These are phyloP conservation scores for Cystobasidium pallidum DNA, from an alignment of 1,284 basidiomycete species.

Conservation along the genomic window DNA sequence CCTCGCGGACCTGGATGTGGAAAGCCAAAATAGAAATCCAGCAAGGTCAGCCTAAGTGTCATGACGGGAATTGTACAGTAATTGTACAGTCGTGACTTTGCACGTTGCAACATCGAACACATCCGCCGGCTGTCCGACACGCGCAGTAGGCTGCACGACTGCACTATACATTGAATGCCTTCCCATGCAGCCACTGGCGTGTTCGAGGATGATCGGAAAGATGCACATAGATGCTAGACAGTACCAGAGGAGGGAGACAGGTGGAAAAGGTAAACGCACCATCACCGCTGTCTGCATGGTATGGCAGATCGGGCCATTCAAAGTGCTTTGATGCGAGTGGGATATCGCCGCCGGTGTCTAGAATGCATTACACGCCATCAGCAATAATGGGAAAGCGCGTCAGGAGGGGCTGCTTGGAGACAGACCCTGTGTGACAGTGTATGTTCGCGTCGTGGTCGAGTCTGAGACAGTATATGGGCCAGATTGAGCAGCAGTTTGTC, in stretches of 20 bases:
- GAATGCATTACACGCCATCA: not conserved
- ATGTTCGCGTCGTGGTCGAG: slow-evolving; percentile 27
- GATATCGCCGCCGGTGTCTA: slow-evolving; percentile 47
- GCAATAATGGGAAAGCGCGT: slow-evolving; percentile 2
- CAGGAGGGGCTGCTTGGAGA: not conserved
- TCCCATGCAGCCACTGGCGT: not conserved
- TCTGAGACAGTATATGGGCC: slow-evolving; percentile 36
- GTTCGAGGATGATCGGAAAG: not conserved
- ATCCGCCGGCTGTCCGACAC: too few relatives aligned
- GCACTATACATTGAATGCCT: not conserved
- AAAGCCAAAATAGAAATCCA: not conserved
- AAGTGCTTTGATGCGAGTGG: slow-evolving; percentile 48
- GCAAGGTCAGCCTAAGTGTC: not conserved
- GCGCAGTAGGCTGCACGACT: too few relatives aligned
- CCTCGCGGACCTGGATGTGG: slow-evolving; percentile 32
- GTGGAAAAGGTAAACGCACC: slow-evolving; percentile 25
- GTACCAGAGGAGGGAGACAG: not conserved
- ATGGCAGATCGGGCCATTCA: slow-evolving; percentile 46
- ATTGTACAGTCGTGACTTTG: too few relatives aligned
- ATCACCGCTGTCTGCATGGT: slow-evolving; percentile 48
- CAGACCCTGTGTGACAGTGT: slow-evolving; percentile 44
- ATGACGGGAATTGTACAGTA: too few relatives aligned
- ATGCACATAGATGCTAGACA: not conserved
- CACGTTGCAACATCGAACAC: too few relatives aligned
- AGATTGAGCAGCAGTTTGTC: slow-evolving; percentile 17